phyloP scores from a whole-genome alignment of 768 basidiomycete genomes.

The Tricholoma terreum region DNA sequence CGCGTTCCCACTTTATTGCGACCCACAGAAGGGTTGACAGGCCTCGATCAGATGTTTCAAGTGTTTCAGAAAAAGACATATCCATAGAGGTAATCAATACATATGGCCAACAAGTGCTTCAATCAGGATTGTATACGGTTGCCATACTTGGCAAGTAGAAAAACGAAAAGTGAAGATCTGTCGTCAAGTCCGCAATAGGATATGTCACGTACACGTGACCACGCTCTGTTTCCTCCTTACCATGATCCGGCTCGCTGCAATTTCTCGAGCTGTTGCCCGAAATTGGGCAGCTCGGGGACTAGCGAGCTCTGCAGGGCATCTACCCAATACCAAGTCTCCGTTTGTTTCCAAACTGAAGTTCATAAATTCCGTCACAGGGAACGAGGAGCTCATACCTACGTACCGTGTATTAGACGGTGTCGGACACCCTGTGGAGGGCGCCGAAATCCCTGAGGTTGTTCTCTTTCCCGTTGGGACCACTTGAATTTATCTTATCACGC shows the following conservation, averaged over 20 bases:
- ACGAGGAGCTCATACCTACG: slow-evolving; percentile 70
- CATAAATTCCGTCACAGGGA: slow-evolving; percentile 72
- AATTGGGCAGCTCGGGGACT: slow-evolving; percentile 15
- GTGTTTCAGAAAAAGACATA: too few relatives aligned
- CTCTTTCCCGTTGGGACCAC: background rate
- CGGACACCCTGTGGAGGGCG: slow-evolving; percentile 71
- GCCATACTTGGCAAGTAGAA: too few relatives aligned
- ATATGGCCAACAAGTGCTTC: too few relatives aligned
- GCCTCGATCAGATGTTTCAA: too few relatives aligned
- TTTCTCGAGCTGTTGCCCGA: slow-evolving; percentile 18
- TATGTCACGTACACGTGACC: slow-evolving; percentile 22
- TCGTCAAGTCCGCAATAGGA: too few relatives aligned
- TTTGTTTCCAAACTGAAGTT: slow-evolving; percentile 70
- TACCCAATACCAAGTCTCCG: slow-evolving; percentile 51
- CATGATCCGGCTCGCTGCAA: slow-evolving; percentile 25
- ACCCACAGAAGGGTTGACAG: too few relatives aligned
- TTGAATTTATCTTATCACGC: background rate
- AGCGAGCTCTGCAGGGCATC: slow-evolving; percentile 20
- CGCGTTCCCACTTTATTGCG: too few relatives aligned
- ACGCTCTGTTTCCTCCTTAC: slow-evolving; percentile 14
- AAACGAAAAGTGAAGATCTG: too few relatives aligned
- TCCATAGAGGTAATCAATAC: too few relatives aligned
- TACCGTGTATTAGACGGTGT: slow-evolving; percentile 83
- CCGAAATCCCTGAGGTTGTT: slow-evolving; percentile 70
- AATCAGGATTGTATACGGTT: slow-evolving; percentile 1